Conservation (phyloP, 768 basidiomycete species). For the Collybia sp. region DNA sequence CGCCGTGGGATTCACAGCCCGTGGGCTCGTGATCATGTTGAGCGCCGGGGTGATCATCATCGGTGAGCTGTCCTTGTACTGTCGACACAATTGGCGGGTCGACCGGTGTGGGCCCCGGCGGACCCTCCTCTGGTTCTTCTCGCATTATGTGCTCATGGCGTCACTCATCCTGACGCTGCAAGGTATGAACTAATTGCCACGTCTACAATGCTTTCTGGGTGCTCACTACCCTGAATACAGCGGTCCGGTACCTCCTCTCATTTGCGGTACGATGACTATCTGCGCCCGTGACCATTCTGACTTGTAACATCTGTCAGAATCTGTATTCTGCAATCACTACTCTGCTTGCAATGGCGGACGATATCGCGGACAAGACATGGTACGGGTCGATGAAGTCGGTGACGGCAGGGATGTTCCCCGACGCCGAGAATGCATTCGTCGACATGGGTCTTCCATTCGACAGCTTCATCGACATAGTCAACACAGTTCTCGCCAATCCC, state of each 20-base stretch:
- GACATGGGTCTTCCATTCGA: neutral
- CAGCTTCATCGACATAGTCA: neutral
- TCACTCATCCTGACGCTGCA: constrained; percentile 1
- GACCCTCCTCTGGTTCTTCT: neutral
- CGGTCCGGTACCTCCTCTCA: too few relatives aligned
- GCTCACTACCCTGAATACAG: too few relatives aligned
- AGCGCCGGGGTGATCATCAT: neutral
- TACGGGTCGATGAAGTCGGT: neutral
- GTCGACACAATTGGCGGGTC: neutral
- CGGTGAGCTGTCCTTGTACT: neutral
- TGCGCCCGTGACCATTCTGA: too few relatives aligned
- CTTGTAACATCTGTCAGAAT: neutral
- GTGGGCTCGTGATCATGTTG: neutral
- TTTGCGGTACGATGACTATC: too few relatives aligned
- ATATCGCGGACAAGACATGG: too few relatives aligned
- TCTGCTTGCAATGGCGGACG: neutral
- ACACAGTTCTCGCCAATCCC: too few relatives aligned
- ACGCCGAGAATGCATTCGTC: neutral
- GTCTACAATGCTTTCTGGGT: neutral
- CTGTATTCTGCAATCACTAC: neutral
- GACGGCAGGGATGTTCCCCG: neutral
- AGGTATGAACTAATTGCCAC: neutral
- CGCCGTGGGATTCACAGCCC: neutral
- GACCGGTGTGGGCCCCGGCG: neutral
- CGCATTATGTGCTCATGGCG: neutral